A percentile compares a stretch with the other conserved stretches of the same genome.
Conservation (phyloP, 2,329 filamentous ascomycete genomes). For the Ophiostoma piceae region DNA sequence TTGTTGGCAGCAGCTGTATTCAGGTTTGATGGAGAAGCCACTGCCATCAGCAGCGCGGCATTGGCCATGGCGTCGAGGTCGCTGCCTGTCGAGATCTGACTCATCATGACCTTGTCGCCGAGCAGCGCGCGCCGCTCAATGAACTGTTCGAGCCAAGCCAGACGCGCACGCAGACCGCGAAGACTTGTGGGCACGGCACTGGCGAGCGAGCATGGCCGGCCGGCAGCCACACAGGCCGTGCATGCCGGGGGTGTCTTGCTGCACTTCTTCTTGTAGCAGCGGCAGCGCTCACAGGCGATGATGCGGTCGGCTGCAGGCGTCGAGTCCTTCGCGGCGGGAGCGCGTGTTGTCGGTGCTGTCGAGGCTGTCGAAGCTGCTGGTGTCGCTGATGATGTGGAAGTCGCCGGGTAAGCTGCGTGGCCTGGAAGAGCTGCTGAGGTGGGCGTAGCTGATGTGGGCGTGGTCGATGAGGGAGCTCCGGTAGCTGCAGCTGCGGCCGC, state of each 20-base stretch:
- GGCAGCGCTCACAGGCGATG: conserved; percentile 23
- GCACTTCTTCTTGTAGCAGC: conserved; percentile 40
- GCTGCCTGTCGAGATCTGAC: conserved; percentile 32
- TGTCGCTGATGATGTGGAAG: neutral
- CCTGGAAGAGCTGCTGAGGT: neutral
- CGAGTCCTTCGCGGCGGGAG: neutral
- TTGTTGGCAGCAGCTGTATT: neutral
- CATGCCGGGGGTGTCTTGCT: conserved; percentile 41
- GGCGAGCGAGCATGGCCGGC: conserved; percentile 38
- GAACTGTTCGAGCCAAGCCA: conserved; percentile 37
- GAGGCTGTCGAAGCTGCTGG: neutral
- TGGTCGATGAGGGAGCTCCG: neutral
- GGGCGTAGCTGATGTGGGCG: neutral
- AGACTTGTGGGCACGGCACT: conserved; percentile 31
- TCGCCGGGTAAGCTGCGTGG: neutral
- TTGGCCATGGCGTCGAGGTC: conserved; percentile 16
- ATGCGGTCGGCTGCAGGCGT: conserved; percentile 9
- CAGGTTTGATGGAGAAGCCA: neutral
- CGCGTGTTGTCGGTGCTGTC: neutral
- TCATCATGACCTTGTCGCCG: conserved; percentile 24
- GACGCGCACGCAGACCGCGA: conserved; percentile 38
- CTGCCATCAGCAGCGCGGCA: conserved; percentile 1
- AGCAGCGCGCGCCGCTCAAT: conserved; percentile 13
- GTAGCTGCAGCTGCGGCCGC: neutral
- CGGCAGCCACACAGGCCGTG: conserved; percentile 38